Conservation (phyloP, 768 basidiomycete species). For the Kockovaella imperatae region DNA sequence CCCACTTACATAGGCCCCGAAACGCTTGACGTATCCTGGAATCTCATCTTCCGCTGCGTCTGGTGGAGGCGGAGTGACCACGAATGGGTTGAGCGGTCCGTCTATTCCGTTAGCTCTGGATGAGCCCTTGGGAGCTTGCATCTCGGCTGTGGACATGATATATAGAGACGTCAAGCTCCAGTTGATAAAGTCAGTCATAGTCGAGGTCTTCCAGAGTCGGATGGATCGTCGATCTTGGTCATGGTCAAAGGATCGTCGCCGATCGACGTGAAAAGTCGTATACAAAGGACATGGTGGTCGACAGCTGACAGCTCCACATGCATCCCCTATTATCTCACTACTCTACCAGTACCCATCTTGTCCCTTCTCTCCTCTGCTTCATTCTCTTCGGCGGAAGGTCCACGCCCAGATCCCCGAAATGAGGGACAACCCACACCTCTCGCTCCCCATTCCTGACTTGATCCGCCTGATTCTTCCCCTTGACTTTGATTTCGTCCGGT, state of each 20-base stretch:
- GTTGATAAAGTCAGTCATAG: too few species aligned
- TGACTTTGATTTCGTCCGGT: conserved; percentile 54
- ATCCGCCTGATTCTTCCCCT: conserved; percentile 35
- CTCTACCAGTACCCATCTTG: conserved; percentile 44
- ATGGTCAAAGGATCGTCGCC: too few species aligned
- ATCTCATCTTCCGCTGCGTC: conserved; percentile 38
- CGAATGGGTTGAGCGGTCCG: conserved; percentile 34
- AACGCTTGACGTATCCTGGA: conserved; percentile 34
- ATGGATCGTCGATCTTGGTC: too few species aligned
- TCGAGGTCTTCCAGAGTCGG: too few species aligned
- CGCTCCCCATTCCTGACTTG: conserved; percentile 40
- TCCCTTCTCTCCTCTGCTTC: conserved; percentile 43
- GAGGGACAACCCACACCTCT: conserved; percentile 65
- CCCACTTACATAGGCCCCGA: conserved; percentile 37
- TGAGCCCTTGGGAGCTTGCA: conserved; percentile 1
- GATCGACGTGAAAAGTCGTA: conserved; percentile 1
- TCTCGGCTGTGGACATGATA: neutral
- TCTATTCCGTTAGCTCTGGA: conserved; percentile 14
- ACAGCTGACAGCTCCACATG: neutral
- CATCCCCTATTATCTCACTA: neutral
- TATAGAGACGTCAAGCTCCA: too few species aligned
- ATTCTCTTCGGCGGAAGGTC: conserved; percentile 69
- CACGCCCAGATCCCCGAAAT: conserved; percentile 78
- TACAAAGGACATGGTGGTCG: neutral
- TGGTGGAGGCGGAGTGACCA: conserved; percentile 23